Base-by-base conservation (phyloP, 345 rosid species). In the Pistacia atlantica region DNA sequence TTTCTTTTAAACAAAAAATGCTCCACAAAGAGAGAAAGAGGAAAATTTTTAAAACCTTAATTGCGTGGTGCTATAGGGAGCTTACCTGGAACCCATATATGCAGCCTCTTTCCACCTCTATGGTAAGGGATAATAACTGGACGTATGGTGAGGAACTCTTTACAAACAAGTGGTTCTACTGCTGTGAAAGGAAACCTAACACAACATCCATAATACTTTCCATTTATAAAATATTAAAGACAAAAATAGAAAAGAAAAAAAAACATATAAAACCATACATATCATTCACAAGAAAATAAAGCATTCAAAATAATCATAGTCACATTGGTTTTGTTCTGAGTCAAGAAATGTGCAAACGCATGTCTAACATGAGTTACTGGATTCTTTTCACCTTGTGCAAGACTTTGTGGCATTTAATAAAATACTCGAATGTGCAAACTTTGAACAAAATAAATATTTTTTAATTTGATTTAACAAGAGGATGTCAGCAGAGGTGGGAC, bases 61-160 rank as follows among this genome's bases (percentile, higher is more conserved):
- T 51, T 25, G 31, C 63, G 20, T 65, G 31, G 46, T 70, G 33
- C 54, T 11, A 51, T 59, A 74, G 46, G 46, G 46, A 25, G 58
- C 75, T 57, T 81, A 96, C 99, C 88, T 91, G 97, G 67, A 92
- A 86, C 55, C 98, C 98, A 25, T 79, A 94, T 93, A 71, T 96
- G 99, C 91, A 96, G 76, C 87, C 98, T 87, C 87, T 84, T 93
- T 74, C 99, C 99, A 71, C 99, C 99, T 88, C 79, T 92, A 84
- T 96, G 98, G 79, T 96, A 96, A 78, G 99, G 99, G 77, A 96
- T 73, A 79, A 92, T 85, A 75, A 92, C 94, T 4, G 99, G 99
- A 74, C 97, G 92, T 74, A 80, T 87, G 71, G 66, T 55, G 69
- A 87, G 64, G 80, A 82, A 89, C 74, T 92, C 97, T 82, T 92